Base-by-base conservation (phyloP, 1,139 yeast genomes). In the Yamadazyma friedrichii region DNA sequence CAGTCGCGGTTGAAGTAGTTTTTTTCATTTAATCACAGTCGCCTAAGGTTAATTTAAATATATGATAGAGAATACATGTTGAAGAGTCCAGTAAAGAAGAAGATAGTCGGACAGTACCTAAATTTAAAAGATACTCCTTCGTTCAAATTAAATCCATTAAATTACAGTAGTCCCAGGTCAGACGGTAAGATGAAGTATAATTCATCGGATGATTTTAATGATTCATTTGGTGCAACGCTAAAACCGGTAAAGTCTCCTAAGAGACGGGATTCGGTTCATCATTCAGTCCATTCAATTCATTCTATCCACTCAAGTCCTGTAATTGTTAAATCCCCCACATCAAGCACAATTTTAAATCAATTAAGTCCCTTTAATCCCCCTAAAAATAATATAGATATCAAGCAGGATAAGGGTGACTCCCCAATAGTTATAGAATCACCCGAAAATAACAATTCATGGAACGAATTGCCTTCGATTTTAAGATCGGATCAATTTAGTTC, bases 171-270 rank as follows among this genome's bases (percentile, higher is more conserved):
- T 27, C 30, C 6, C 9, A 5, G 8, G 8, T 9, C 12, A 4
- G 28, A 27, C n/a, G 13, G 8, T 27, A 27, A 11, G 6, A 27
- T 11, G 30, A n/a, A 17, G 6, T 6, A 15, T n/a, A 17, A 13
- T 31, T 40, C 42, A 10, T 40, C 42, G 6, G 43, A 31, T 17
- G 43, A 41, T 31, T 41, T 41, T 29, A 31, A 41, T 32, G 44
- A 41, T 41, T 38, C 41, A 2, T 41, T 41, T 35, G 43, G 41
- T 9, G 41, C 41, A 9, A 38, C 27, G 15, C 26, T 41, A 4
- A 41, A 41, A 22, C 43, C 43, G 3, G 15, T 32, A 26, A 10
- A n/a, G 6, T n/a, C 22, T 8, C 39, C 36, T 26, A 12, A 3
- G 9, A 24, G 17, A 29, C 13, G 10, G 10, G n/a, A 15, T 20